phyloP scores from a whole-genome alignment of 2,329 filamentous ascomycete species.

The Fusarium sp. region DNA sequence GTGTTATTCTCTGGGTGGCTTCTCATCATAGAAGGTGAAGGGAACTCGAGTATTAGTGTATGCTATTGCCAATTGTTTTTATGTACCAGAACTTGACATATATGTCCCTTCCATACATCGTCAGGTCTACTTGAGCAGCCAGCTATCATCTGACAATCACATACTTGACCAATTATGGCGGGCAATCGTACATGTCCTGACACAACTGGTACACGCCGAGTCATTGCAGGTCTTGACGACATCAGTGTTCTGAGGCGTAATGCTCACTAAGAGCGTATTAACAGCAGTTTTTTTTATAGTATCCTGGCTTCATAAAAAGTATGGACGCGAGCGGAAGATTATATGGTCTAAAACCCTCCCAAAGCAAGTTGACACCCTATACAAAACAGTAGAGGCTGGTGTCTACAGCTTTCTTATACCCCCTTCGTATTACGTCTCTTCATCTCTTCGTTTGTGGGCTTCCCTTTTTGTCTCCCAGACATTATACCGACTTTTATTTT shows the following conservation, averaged over 20 bases:
- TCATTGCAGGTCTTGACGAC: not conserved
- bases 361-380: not conserved
- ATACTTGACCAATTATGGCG: not conserved
- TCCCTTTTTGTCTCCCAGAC: not conserved
- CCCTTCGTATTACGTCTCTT: conserved; percentile 17
- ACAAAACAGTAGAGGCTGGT: not conserved
- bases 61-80: conserved; percentile 47
- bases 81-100: not conserved
- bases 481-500: not conserved
- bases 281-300: not conserved
- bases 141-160: not conserved
- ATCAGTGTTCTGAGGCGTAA: not conserved
- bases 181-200: not conserved
- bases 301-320: not conserved
- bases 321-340: conserved; percentile 7
- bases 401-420: not conserved
- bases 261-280: not conserved
- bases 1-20: conserved; percentile 50
- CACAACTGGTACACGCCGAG: not conserved
- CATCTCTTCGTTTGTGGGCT: conserved; percentile 15
- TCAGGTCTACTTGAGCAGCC: not conserved
- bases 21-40: conserved; percentile 59
- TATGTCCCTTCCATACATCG: not conserved
- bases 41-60: conserved; percentile 54
- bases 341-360: not conserved